Evolutionary conservation across 2,329 filamentous ascomycete species (phyloP).

Genomic region (Talaromyces sp.): DNA sequence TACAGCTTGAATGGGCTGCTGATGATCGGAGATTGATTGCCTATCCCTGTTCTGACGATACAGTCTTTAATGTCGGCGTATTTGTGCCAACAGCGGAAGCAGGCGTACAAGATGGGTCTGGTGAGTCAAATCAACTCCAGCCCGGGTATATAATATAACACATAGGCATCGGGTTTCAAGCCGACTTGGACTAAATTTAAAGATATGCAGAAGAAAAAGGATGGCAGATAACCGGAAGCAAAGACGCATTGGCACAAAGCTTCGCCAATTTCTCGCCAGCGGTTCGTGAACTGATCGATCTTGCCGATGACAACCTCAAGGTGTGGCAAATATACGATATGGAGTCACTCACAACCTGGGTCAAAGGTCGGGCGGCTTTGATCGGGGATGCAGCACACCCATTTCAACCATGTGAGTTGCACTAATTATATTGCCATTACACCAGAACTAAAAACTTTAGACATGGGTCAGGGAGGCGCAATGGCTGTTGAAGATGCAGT

Average conservation of each 20-base stretch:
- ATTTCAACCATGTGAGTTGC: conserved; percentile 50
- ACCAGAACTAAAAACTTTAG: conserved; percentile 12
- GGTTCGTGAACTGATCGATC: background rate
- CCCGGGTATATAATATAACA: too few relatives aligned
- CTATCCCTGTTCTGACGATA: conserved; percentile 46
- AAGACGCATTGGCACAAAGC: background rate
- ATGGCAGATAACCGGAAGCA: background rate
- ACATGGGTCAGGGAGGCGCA: conserved; percentile 31
- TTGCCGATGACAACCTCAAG: conserved; percentile 43
- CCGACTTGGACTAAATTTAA: background rate
- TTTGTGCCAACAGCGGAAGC: conserved; percentile 45
- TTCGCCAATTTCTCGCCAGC: background rate
- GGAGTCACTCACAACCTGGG: conserved; percentile 55
- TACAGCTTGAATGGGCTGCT: conserved; percentile 43
- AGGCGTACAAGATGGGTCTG: background rate
- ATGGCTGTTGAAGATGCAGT: conserved; percentile 35
- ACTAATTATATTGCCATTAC: background rate
- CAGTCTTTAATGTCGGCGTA: conserved; percentile 46
- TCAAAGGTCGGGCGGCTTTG: conserved; percentile 51
- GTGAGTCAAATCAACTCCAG: background rate
- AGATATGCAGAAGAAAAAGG: background rate
- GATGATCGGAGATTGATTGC: conserved; percentile 44
- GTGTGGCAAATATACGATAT: conserved; percentile 61
- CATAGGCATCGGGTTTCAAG: too few relatives aligned
- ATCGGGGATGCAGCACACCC: conserved; percentile 67